A percentile compares a stretch with the other conserved stretches of the same genome.
These are phyloP conservation scores for Russula foetens DNA, from an alignment of 768 basidiomycete genomes.

Conservation along the genomic window DNA sequence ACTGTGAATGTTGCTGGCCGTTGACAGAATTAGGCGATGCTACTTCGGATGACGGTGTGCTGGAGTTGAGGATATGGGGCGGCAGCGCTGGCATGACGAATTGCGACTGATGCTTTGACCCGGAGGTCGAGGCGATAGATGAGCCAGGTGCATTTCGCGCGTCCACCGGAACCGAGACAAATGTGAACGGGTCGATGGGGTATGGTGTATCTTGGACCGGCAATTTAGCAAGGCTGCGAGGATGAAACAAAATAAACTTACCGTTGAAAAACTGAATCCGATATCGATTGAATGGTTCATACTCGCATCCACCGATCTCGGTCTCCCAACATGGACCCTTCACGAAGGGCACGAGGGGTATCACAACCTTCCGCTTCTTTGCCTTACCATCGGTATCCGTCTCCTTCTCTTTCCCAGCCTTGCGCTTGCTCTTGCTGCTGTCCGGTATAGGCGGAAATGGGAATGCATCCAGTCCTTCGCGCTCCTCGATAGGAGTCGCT, in stretches of 20 bases:
- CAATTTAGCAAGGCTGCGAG: background rate
- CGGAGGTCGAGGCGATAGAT: slow-evolving; percentile 15
- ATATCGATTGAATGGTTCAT: slow-evolving; percentile 65
- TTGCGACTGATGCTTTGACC: slow-evolving; percentile 23
- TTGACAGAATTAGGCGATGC: slow-evolving; percentile 12
- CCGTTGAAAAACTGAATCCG: slow-evolving; percentile 82
- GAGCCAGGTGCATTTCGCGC: slow-evolving; percentile 29
- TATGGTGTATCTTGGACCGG: slow-evolving; percentile 51
- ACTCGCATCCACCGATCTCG: slow-evolving; percentile 53
- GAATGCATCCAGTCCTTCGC: slow-evolving; percentile 28
- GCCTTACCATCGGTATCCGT: slow-evolving; percentile 57
- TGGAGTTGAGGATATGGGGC: slow-evolving; percentile 17
- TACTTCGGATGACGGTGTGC: slow-evolving; percentile 9
- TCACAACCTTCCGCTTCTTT: slow-evolving; percentile 71
- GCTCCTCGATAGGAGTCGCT: slow-evolving; percentile 34
- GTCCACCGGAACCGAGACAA: slow-evolving; percentile 44
- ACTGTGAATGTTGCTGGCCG: slow-evolving; percentile 18
- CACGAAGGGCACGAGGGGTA: slow-evolving; percentile 69
- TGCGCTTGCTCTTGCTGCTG: slow-evolving; percentile 58
- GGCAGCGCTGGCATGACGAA: slow-evolving; percentile 39
- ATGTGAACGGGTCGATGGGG: slow-evolving; percentile 74
- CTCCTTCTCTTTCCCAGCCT: slow-evolving; percentile 36
- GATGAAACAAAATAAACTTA: slow-evolving; percentile 28
- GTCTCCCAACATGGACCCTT: slow-evolving; percentile 83
- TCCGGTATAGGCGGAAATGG: slow-evolving; percentile 29